Evolutionary conservation across 768 basidiomycete species (phyloP), one percentile per base, ranked within the genome.

Genomic region (Cubamyces lactineus): DNA sequence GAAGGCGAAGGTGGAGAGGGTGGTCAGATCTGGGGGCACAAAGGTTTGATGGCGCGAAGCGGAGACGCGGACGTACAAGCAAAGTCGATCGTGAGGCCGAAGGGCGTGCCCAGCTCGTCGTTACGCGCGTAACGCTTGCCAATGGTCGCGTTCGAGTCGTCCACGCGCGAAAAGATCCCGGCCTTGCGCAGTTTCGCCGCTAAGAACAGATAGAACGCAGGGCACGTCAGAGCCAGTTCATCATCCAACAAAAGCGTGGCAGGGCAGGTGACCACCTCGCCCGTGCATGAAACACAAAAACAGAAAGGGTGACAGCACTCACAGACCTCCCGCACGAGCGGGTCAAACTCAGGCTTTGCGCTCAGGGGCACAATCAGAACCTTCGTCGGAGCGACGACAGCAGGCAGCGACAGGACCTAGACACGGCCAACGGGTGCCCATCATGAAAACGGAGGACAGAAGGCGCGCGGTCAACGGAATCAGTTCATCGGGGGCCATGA

Each of bases 81-180:
- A 77, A 98, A 98, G 76, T 98, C 96, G 58, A 98, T 82, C 1
- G 97, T 99, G 60, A 96, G 82, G 52, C 96, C 97, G 75, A 90
- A 99, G 1, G 97, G 97, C 30, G 97, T 98, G 65, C 97, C 97
- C 47, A 99, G 84, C 77, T 98, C 97, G 76, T 99, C 97, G 76
- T 98, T 99, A 61, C 97, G 86, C 13, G 97, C 87, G 77, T 98
- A 98, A 15, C 96, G 94, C 78, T 92, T 96, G 43, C 97, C 97
- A 71, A 98, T 98, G 8, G 93, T 89, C 38, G 91, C 88, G 68
- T 89, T 92, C 23, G 96, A 98, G 73, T 98, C 96, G 73, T 98
- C 97, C 2, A 98, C 96, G 53, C 95, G 85, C 50, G 92, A 89
- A 72, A 94, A 93, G 55, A 98, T 84, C 63, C 97, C 96, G 8